Evolutionary conservation across 164 flowering plant genomes (phyloP).

Genomic region (Liquidambar formosana): DNA sequence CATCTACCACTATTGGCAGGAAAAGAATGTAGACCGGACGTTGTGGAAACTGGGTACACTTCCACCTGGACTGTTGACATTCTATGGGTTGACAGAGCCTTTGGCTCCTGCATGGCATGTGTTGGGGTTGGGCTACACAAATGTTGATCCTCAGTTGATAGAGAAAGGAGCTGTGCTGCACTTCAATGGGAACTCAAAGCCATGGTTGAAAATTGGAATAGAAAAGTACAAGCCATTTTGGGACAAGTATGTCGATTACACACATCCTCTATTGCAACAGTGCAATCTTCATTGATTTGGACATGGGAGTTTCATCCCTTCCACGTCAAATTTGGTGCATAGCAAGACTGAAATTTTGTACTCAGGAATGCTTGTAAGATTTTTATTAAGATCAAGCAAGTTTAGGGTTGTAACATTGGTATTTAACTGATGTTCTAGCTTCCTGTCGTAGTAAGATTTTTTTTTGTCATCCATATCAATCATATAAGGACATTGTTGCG

Average conservation of each 20-base stretch:
- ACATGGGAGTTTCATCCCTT: not conserved
- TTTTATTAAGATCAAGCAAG: slow-evolving; percentile 20
- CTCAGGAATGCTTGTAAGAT: slow-evolving; percentile 17
- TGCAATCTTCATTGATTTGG: slow-evolving; percentile 64
- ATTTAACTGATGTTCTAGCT: not conserved
- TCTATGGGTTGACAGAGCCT: slow-evolving; percentile 76
- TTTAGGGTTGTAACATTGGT: slow-evolving; percentile 16
- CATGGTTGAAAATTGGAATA: slow-evolving; percentile 87
- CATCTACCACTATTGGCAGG: slow-evolving; percentile 91
- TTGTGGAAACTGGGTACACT: slow-evolving; percentile 90
- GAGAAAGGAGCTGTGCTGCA: slow-evolving; percentile 81
- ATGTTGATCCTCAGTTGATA: slow-evolving; percentile 60
- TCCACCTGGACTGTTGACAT: slow-evolving; percentile 83
- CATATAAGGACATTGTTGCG: not conserved
- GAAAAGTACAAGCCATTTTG: slow-evolving; percentile 80
- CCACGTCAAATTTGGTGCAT: not conserved
- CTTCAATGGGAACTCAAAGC: slow-evolving; percentile 83
- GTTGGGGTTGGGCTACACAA: slow-evolving; percentile 77
- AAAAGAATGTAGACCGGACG: slow-evolving; percentile 68
- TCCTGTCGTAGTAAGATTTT: slow-evolving; percentile 8
- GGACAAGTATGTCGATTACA: slow-evolving; percentile 76
- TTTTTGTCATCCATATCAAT: not conserved
- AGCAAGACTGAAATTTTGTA: slow-evolving; percentile 5
- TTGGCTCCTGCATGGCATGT: slow-evolving; percentile 80
- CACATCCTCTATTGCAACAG: slow-evolving; percentile 61